A percentile compares a stretch with the other conserved stretches of the same genome.
phyloP scores from a whole-genome alignment of 2,329 filamentous ascomycete species.

The Fusarium duplospermum region DNA sequence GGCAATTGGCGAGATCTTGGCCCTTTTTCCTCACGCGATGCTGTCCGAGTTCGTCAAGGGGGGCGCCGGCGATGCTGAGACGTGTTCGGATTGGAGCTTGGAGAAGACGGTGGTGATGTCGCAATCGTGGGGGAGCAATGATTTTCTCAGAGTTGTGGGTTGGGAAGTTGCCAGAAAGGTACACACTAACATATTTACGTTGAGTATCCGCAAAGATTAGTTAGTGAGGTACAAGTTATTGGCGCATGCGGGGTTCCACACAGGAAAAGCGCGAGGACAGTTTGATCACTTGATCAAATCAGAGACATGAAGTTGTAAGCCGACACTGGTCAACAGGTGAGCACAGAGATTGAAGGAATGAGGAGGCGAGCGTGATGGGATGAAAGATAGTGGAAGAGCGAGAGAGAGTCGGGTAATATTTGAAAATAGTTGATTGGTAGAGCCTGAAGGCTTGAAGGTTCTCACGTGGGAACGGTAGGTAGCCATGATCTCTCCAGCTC shows the following conservation, averaged over 20 bases:
- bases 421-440: neutral
- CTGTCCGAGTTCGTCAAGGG: slow-evolving; percentile 5
- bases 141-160: slow-evolving; percentile 41
- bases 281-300: slow-evolving; percentile 17
- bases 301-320: slow-evolving; percentile 2
- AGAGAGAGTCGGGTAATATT: neutral
- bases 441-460: neutral
- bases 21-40: neutral
- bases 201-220: neutral
- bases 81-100: slow-evolving; percentile 19
- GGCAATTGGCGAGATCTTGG: slow-evolving; percentile 9
- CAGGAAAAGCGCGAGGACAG: neutral
- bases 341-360: too few species aligned
- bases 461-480: neutral
- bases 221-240: slow-evolving; percentile 29
- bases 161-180: slow-evolving; percentile 20
- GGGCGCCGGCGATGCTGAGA: slow-evolving; percentile 1
- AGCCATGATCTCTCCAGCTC: neutral
- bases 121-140: slow-evolving; percentile 40
- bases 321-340: neutral
- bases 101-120: slow-evolving; percentile 37
- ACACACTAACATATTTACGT: slow-evolving; percentile 30
- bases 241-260: slow-evolving; percentile 36
- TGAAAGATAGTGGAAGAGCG: neutral
- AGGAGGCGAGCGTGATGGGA: neutral